Base-by-base conservation (phyloP, 805 yeast genomes). In the Kuraishia ogatae region DNA sequence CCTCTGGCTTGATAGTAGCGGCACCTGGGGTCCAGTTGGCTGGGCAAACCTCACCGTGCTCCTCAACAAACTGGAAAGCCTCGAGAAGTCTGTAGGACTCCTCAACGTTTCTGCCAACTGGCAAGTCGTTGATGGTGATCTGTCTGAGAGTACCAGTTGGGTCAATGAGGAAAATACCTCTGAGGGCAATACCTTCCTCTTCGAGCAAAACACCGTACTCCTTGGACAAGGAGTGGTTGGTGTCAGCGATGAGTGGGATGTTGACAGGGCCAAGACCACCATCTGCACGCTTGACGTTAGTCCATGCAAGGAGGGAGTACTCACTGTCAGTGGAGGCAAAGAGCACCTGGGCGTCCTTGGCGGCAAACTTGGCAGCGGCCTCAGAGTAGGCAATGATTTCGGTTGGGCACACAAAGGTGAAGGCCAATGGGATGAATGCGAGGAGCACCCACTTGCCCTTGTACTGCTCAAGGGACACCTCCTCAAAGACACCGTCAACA, bases 391-490 rank as follows among this genome's bases (percentile, higher is more conserved):
- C 98, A 76, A 94, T 85, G 80, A 94, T 92, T 82, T 94, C 98
- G 64, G 99, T 94, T 75, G 99, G 99, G 80, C 99, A 94, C 61
- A 94, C 98, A 66, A 94, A 94, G 59, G 99, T 94, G 92, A 94
- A 94, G 54, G 99, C 99, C 83, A 93, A 80, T 75, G 99, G 99
- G 73, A 94, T 87, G 80, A 94, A 94, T 60, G 96, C 98, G 69
- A 94, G 82, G 62, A 94, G 77, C 64, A 94, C 97, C 96, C 97
- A 94, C 78, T 94, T 89, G 71, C 99, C 99, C 80, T 86, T 86
- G 89, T 86, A 94, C 77, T 89, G 87, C 68, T 93, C 98, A 66
- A 94, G 85, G 59, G 96, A 81, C 66, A 94, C 81, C 70, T 94
- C 97, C 81, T 94, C 98, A 71, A 94, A 93, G 62, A 83, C 79